Conservation (phyloP, 169 alveolate genomes). For the Plasmodium gaboni region DNA sequence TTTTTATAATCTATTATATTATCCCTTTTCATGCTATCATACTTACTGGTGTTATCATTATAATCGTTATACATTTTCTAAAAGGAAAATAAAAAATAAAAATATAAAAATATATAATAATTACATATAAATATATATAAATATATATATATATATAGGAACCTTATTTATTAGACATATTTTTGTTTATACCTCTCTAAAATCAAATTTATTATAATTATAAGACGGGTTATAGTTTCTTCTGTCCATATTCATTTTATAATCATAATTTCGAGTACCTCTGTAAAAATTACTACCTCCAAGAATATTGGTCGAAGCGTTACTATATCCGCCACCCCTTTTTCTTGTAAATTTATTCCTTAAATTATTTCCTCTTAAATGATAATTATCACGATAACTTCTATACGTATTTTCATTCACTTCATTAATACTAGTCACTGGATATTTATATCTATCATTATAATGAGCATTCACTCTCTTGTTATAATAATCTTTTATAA, state of each 20-base stretch:
- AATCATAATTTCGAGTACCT: conserved; percentile 56
- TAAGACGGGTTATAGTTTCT: conserved; percentile 39
- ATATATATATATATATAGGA: too few species aligned
- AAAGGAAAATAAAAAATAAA: not conserved
- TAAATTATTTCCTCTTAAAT: conserved; percentile 44
- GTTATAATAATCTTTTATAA: conserved; percentile 22
- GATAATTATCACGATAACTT: conserved; percentile 39
- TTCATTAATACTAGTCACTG: conserved; percentile 24
- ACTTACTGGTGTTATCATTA: conserved; percentile 15
- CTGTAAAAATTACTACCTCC: conserved; percentile 46
- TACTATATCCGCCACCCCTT: conserved; percentile 58
- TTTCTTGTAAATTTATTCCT: conserved; percentile 43
- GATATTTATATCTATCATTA: conserved; percentile 54
- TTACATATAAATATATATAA: not conserved
- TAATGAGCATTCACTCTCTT: conserved; percentile 13
- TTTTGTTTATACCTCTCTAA: conserved; percentile 35
- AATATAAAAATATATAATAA: not conserved
- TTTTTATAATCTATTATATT: conserved; percentile 9
- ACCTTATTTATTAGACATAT: not conserved
- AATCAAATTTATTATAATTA: conserved; percentile 46
- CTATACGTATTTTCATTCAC: conserved; percentile 27
- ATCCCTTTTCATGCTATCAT: conserved; percentile 45
- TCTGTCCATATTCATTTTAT: conserved; percentile 59
- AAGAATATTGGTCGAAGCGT: conserved; percentile 14
- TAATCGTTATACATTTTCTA: conserved; percentile 46